Evolutionary conservation across 208 protist species (phyloP).

Genomic region (Trypanosoma brucei): DNA sequence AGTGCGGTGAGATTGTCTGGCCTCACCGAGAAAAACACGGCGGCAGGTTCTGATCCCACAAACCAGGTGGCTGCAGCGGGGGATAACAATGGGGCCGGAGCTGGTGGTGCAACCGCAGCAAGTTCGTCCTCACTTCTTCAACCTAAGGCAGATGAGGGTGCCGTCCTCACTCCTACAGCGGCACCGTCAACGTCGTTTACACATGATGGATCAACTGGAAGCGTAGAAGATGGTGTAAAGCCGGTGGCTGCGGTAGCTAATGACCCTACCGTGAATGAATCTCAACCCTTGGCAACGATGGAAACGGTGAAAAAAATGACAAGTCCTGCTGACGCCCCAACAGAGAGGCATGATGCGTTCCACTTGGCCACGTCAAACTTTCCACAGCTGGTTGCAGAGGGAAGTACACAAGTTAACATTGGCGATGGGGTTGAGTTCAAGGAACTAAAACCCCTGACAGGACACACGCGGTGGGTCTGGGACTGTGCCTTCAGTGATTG

Average conservation of each 20-base stretch:
- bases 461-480: conserved; percentile 84
- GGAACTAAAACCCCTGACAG: conserved; percentile 54
- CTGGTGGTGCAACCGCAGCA: neutral
- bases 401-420: neutral
- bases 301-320: neutral
- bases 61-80: neutral
- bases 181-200: too few relatives aligned
- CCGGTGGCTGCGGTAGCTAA: neutral
- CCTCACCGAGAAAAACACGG: neutral
- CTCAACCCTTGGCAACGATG: neutral
- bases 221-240: neutral
- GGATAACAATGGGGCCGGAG: neutral
- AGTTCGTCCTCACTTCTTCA: neutral
- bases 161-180: too few relatives aligned
- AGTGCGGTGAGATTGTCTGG: neutral
- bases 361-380: conserved; percentile 10
- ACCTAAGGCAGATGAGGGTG: neutral
- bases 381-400: conserved; percentile 13
- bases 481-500: conserved; percentile 80
- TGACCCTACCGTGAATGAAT: neutral
- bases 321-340: neutral
- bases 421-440: conserved; percentile 30
- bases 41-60: neutral
- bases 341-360: conserved; percentile 6
- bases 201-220: neutral